These are phyloP conservation scores for Hysterangium stoloniferum DNA, from an alignment of 768 basidiomycete species.

Conservation along the genomic window DNA sequence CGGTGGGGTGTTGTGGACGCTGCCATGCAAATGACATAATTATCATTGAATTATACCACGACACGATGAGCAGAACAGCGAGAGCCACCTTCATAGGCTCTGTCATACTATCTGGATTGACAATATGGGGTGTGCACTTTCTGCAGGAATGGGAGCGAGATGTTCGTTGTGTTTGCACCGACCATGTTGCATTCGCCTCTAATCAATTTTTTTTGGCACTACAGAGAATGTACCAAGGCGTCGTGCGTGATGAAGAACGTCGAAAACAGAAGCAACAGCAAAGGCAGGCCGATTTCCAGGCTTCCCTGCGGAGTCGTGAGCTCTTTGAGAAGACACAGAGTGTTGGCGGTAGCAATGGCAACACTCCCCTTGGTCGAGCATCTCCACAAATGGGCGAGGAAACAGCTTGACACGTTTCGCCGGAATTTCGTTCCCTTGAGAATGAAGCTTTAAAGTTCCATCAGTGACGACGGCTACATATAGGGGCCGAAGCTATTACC, in stretches of 20 bases:
- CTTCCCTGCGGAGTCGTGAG: constrained; percentile 56
- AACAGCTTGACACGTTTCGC: not conserved
- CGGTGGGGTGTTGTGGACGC: too few relatives aligned
- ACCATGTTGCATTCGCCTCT: constrained; percentile 2
- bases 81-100: constrained; percentile 69
- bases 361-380: not conserved
- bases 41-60: too few relatives aligned
- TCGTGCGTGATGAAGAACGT: constrained; percentile 81
- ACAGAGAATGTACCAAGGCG: constrained; percentile 88
- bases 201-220: constrained; percentile 6
- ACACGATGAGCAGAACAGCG: constrained; percentile 36
- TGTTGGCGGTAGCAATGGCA: constrained; percentile 12
- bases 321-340: constrained; percentile 51
- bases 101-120: constrained; percentile 51
- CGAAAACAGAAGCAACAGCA: constrained; percentile 61
- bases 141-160: constrained; percentile 79
- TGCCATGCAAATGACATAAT: too few relatives aligned
- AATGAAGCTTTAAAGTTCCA: too few relatives aligned
- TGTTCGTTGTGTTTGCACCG: constrained; percentile 32
- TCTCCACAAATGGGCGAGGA: not conserved
- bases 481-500: too few relatives aligned
- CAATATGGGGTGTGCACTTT: constrained; percentile 86
- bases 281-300: constrained; percentile 52
- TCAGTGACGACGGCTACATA: too few relatives aligned
- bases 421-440: not conserved